Evolutionary conservation across 2,329 filamentous ascomycete genomes (phyloP).

Genomic region (Pyricularia sp.): DNA sequence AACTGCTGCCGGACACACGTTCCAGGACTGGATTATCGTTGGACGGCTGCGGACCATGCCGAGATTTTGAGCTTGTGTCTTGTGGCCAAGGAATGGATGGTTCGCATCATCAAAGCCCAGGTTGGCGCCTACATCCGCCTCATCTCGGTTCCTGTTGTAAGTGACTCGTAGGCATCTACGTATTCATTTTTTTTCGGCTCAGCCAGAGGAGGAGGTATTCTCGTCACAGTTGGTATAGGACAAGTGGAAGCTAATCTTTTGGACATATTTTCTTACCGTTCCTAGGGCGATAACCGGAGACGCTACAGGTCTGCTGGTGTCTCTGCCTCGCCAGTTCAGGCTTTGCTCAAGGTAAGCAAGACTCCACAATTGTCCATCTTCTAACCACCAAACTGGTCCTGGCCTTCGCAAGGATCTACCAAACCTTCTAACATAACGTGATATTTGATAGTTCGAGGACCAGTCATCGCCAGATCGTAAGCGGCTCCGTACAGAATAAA

Average conservation of each 20-base stretch:
- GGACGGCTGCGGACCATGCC: not conserved
- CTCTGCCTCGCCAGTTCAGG: not conserved
- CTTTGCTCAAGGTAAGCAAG: not conserved
- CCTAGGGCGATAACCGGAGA: not conserved
- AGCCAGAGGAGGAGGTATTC: not conserved
- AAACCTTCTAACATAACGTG: not conserved
- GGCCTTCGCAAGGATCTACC: not conserved
- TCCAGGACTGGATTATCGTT: not conserved
- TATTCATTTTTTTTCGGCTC: not conserved
- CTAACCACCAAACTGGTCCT: not conserved
- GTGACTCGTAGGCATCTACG: not conserved
- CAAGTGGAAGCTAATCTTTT: not conserved
- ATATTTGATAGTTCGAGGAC: not conserved
- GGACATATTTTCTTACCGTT: not conserved
- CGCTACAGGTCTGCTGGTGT: not conserved
- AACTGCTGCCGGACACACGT: not conserved
- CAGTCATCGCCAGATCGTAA: not conserved
- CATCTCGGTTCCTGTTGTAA: not conserved
- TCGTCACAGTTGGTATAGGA: not conserved
- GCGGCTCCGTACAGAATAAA: not conserved
- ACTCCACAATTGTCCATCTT: not conserved
- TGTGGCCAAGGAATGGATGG: constrained; percentile 3
- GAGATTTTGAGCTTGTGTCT: not conserved
- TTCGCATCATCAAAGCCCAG: not conserved
- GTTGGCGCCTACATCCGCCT: not conserved